Percentiles rank a stretch among this genome's conserved stretches.
These are phyloP conservation scores for Metschnikowia amazonensis DNA, from an alignment of 805 yeast species.

Conservation along the genomic window DNA sequence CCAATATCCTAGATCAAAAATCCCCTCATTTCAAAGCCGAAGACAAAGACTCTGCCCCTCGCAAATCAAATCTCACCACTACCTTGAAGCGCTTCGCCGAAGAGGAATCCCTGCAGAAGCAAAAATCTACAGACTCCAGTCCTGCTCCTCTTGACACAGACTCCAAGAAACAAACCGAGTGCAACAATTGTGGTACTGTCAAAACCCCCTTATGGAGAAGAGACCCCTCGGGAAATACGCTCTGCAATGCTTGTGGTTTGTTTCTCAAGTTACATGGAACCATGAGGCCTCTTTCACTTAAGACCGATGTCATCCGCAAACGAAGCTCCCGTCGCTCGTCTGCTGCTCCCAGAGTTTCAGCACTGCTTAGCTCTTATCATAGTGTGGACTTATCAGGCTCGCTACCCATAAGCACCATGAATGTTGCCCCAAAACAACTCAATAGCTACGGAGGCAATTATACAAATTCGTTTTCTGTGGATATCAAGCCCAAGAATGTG, in stretches of 20 bases:
- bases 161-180: conserved; percentile 33
- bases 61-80: conserved; percentile 16
- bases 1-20: too few relatives aligned
- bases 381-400: conserved; percentile 7
- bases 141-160: not conserved
- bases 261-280: conserved; percentile 60
- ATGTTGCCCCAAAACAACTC: conserved; percentile 4
- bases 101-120: not conserved
- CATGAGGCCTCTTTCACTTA: conserved; percentile 54
- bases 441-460: conserved; percentile 12
- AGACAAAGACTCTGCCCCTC: not conserved
- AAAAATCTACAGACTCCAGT: not conserved
- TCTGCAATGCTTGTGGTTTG: conserved; percentile 64
- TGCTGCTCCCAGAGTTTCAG: conserved; percentile 9
- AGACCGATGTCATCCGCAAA: conserved; percentile 56
- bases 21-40: too few relatives aligned
- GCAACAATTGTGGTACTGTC: conserved; percentile 55
- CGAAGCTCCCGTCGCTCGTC: conserved; percentile 42
- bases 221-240: conserved; percentile 55
- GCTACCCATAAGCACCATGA: conserved; percentile 10
- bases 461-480: conserved; percentile 9
- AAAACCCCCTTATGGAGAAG: conserved; percentile 64
- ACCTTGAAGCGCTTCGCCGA: conserved; percentile 9
- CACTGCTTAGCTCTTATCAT: conserved; percentile 7
- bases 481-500: conserved; percentile 32